Percentiles rank a stretch among this genome's conserved stretches.
phyloP scores from a whole-genome alignment of 306 rosid genomes.

The Coriaria nepalensis region DNA sequence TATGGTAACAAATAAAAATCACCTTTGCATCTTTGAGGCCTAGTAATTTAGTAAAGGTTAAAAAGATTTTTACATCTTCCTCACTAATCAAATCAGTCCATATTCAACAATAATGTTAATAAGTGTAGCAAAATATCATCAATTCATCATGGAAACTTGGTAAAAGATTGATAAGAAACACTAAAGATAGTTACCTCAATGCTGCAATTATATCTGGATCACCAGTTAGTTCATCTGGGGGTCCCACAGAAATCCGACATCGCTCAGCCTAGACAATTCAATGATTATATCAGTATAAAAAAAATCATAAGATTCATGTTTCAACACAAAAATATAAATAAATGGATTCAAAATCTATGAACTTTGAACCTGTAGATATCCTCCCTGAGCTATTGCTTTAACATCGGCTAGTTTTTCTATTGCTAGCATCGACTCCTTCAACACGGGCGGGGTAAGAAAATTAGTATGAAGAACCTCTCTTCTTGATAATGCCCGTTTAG shows the following conservation, averaged over 20 bases:
- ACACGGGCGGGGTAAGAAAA: conserved; percentile 82
- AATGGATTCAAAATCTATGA: conserved; percentile 5
- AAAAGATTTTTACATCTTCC: no score
- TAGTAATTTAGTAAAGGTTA: no score
- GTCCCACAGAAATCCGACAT: conserved; percentile 80
- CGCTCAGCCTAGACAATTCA: conserved; percentile 68
- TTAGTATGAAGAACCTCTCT: conserved; percentile 70
- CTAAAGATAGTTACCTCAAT: conserved; percentile 33
- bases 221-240: conserved; percentile 57
- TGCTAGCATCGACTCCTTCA: conserved; percentile 67
- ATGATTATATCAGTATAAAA: conserved; percentile 10
- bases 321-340: neutral
- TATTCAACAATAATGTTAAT: no score
- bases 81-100: no score
- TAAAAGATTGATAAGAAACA: neutral
- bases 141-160: no score
- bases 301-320: conserved; percentile 6
- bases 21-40: no score
- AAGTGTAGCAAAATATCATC: no score
- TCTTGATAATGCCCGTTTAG: conserved; percentile 61
- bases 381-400: conserved; percentile 81
- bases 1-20: no score
- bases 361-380: conserved; percentile 72
- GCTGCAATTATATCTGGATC: conserved; percentile 83
- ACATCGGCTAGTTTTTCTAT: conserved; percentile 60